Conservation (phyloP, 768 basidiomycete genomes). For the Xerocomus potaroensis region DNA sequence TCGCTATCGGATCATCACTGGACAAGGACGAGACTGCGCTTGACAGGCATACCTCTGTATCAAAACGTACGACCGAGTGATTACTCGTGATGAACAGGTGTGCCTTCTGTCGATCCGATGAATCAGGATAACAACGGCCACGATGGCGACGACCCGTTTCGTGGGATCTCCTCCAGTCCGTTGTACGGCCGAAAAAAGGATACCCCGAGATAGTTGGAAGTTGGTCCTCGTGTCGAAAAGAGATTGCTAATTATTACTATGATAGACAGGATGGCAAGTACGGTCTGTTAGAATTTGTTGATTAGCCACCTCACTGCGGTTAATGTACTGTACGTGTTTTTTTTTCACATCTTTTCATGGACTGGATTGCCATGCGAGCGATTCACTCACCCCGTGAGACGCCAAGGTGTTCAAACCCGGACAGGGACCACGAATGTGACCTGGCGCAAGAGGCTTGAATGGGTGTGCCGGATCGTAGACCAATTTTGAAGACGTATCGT, state of each 20-base stretch:
- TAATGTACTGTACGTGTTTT: too few species aligned
- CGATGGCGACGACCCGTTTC: conserved; percentile 25
- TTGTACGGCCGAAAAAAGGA: conserved; percentile 19
- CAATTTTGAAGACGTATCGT: conserved; percentile 22
- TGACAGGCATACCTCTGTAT: conserved; percentile 10
- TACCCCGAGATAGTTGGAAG: conserved; percentile 3
- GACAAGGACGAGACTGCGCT: neutral
- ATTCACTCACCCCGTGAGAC: conserved; percentile 22
- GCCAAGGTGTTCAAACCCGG: conserved; percentile 25
- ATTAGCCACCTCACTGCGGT: too few species aligned
- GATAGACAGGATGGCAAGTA: conserved; percentile 15
- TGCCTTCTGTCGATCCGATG: conserved; percentile 10
- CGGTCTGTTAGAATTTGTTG: too few species aligned
- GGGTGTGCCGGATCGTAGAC: conserved; percentile 19
- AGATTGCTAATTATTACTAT: conserved; percentile 19
- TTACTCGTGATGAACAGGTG: conserved; percentile 9
- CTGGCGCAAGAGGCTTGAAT: conserved; percentile 6
- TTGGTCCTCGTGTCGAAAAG: conserved; percentile 3
- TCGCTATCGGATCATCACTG: conserved; percentile 4
- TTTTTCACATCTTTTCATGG: too few species aligned
- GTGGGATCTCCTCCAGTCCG: conserved; percentile 20
- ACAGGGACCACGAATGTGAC: conserved; percentile 25
- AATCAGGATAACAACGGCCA: conserved; percentile 26
- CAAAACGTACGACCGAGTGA: conserved; percentile 19
- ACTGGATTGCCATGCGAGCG: too few species aligned